Evolutionary conservation across 805 yeast species (phyloP).

Genomic region (Lipomyces japonicus): DNA sequence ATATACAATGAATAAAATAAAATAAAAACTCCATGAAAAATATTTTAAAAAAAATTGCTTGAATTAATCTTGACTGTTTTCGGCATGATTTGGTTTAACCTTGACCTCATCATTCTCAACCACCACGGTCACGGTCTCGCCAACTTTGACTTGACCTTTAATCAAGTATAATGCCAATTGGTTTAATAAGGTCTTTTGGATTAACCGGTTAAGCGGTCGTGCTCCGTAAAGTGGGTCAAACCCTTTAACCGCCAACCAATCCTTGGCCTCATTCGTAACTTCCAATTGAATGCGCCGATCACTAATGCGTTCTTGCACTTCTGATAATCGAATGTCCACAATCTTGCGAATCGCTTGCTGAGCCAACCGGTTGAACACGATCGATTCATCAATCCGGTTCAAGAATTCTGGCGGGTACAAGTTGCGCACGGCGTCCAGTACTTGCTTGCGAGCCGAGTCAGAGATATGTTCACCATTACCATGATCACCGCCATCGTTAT

Average conservation of each 20-base stretch:
- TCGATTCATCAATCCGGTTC: slow-evolving; percentile 89
- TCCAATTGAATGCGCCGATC: slow-evolving; percentile 69
- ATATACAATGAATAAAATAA: too few relatives aligned
- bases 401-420: slow-evolving; percentile 92
- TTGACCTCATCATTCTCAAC: slow-evolving; percentile 45
- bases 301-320: slow-evolving; percentile 70
- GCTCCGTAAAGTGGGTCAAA: slow-evolving; percentile 94
- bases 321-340: slow-evolving; percentile 78
- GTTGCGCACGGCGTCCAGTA: slow-evolving; percentile 63
- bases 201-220: slow-evolving; percentile 86
- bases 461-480: too few relatives aligned
- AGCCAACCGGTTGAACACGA: slow-evolving; percentile 87
- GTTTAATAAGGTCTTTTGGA: slow-evolving; percentile 78
- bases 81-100: slow-evolving; percentile 47
- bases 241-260: slow-evolving; percentile 77
- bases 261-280: slow-evolving; percentile 61
- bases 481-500: too few relatives aligned
- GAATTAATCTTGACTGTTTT: background rate
- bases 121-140: slow-evolving; percentile 52
- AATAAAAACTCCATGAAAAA: too few relatives aligned
- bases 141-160: slow-evolving; percentile 67
- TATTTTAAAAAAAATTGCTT: background rate
- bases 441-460: slow-evolving; percentile 51
- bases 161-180: slow-evolving; percentile 80
- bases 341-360: slow-evolving; percentile 69